Conservation (phyloP, 2,329 filamentous ascomycete species). For the Ophiostoma ulmi region DNA sequence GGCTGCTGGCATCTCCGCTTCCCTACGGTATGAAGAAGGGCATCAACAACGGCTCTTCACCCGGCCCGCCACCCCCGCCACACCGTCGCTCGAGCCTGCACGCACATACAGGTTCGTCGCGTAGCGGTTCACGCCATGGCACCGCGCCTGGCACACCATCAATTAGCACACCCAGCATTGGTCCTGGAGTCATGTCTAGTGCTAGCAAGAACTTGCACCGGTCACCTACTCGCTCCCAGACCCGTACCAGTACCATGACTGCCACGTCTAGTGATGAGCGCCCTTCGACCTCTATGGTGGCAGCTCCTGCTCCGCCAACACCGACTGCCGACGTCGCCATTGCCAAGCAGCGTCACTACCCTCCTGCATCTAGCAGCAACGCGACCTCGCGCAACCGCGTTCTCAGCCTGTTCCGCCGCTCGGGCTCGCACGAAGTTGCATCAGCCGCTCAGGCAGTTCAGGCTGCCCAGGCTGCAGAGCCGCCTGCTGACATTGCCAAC, state of each 20-base stretch:
- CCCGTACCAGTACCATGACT: constrained; percentile 21
- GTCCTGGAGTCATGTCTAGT: neutral
- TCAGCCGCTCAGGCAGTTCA: constrained; percentile 24
- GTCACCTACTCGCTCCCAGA: constrained; percentile 26
- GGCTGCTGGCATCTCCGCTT: constrained; percentile 31
- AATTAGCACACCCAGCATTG: constrained; percentile 14
- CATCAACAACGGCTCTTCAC: constrained; percentile 21
- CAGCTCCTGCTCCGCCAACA: neutral
- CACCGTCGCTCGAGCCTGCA: constrained; percentile 51
- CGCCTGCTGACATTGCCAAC: constrained; percentile 30
- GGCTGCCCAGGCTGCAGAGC: constrained; percentile 27
- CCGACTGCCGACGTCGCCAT: constrained; percentile 18
- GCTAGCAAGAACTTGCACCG: constrained; percentile 29
- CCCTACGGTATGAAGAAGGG: constrained; percentile 22
- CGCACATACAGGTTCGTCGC: constrained; percentile 39
- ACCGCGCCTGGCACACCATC: constrained; percentile 27
- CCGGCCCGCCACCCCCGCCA: constrained; percentile 44
- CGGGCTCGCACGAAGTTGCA: constrained; percentile 36
- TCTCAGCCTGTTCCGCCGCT: constrained; percentile 50
- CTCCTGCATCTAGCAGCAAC: constrained; percentile 44
- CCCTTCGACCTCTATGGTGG: neutral
- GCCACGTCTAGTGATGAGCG: neutral
- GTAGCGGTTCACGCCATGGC: constrained; percentile 24
- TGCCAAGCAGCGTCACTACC: constrained; percentile 44
- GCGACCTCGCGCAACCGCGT: constrained; percentile 40